A percentile compares a stretch with the other conserved stretches of the same genome.
Evolutionary conservation across 169 alveolate species (phyloP).

Genomic region (Prorocentrum cordatum): DNA sequence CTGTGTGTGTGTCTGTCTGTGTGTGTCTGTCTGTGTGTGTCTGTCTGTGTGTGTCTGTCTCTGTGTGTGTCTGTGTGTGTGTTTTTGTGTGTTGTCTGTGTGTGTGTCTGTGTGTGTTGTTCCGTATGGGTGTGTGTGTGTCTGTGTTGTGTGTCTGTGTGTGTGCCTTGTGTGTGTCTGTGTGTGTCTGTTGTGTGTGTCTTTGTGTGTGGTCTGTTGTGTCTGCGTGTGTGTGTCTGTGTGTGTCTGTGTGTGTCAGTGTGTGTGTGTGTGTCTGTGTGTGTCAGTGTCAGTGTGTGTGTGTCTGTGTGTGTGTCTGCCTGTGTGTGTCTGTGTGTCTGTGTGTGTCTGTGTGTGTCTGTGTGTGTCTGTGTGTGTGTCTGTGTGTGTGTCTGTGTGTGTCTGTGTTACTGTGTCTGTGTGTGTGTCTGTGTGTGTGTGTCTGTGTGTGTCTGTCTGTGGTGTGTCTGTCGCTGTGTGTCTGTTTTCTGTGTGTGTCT

Average conservation of each 20-base stretch:
- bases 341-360: conserved; percentile 6
- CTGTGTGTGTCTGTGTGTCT: neutral
- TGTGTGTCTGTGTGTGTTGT: neutral
- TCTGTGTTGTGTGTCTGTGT: neutral
- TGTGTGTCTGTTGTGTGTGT: neutral
- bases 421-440: neutral
- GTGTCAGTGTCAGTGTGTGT: neutral
- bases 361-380: neutral
- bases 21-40: neutral
- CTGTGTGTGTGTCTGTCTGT: neutral
- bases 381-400: neutral
- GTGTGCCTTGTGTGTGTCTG: neutral
- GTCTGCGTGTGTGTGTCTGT: neutral
- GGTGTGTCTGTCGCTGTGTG: neutral
- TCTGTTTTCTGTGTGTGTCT: neutral
- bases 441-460: neutral
- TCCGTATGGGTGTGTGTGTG: neutral
- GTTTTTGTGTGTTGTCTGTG: neutral
- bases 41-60: neutral
- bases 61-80: neutral
- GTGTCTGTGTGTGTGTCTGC: neutral
- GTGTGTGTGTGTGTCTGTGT: neutral
- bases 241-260: neutral
- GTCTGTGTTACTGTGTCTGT: neutral
- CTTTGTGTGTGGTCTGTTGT: neutral